Evolutionary conservation across 441 rosid species (phyloP).

Genomic region (Eruca vesicaria): DNA sequence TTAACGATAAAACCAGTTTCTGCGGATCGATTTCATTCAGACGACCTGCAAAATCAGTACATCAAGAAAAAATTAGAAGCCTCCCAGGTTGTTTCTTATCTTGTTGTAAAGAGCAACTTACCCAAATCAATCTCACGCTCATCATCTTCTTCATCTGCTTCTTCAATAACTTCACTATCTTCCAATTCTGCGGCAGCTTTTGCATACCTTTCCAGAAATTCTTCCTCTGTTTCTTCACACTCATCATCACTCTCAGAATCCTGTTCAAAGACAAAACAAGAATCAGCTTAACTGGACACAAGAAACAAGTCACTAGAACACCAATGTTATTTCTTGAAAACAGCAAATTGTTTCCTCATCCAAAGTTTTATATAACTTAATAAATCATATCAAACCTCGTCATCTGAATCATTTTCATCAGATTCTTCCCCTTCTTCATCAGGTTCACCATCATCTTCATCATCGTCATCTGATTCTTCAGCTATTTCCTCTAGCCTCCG

Average conservation of each 20-base stretch:
- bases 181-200: conserved; percentile 69
- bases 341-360: neutral
- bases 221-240: conserved; percentile 82
- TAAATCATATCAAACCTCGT: conserved; percentile 49
- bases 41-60: conserved; percentile 43
- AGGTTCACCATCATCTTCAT: conserved; percentile 49
- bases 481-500: conserved; percentile 53
- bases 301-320: neutral
- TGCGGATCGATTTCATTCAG: conserved; percentile 52
- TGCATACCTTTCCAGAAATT: conserved; percentile 86
- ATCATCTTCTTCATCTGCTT: conserved; percentile 67
- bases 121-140: conserved; percentile 71
- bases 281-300: neutral
- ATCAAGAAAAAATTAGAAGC: neutral
- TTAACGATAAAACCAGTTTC: conserved; percentile 45
- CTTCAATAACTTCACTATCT: conserved; percentile 48
- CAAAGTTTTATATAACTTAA: neutral
- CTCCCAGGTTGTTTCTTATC: neutral
- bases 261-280: conserved; percentile 37
- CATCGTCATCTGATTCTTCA: conserved; percentile 58
- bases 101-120: conserved; percentile 31
- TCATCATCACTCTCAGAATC: conserved; percentile 71
- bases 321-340: conserved; percentile 8
- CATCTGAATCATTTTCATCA: conserved; percentile 48
- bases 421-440: conserved; percentile 48